Percentiles rank a stretch among this genome's conserved stretches.
Conservation (phyloP, 192 early-diverging fungal species). For the Geosiphon pyriformis region DNA sequence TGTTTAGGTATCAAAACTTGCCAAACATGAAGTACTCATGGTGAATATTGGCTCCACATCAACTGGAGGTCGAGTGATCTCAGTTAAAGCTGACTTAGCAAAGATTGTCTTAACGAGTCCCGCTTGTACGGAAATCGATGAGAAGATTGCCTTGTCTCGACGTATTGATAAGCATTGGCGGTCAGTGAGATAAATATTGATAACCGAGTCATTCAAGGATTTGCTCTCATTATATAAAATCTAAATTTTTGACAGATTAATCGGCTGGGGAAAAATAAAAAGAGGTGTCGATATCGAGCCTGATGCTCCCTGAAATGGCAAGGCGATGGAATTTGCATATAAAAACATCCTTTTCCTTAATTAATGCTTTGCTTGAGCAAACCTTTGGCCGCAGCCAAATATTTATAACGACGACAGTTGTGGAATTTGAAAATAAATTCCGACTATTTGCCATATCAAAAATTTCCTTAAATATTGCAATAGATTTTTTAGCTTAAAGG, state of each 20-base stretch:
- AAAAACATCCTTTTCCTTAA: too few relatives aligned
- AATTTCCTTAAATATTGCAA: too few relatives aligned
- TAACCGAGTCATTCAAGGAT: not conserved
- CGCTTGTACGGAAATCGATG: constrained; percentile 91
- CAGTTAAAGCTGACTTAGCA: constrained; percentile 91
- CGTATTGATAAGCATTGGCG: constrained; percentile 98
- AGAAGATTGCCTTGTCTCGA: constrained; percentile 93
- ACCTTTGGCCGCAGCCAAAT: too few relatives aligned
- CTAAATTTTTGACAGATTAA: constrained; percentile 56
- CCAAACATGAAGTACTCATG: constrained; percentile 90
- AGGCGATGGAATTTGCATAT: too few relatives aligned
- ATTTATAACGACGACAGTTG: too few relatives aligned
- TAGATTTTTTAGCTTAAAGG: too few relatives aligned
- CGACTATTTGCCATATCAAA: too few relatives aligned
- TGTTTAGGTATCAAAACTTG: constrained; percentile 67
- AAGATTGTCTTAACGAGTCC: constrained; percentile 88
- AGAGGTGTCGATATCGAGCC: constrained; percentile 72
- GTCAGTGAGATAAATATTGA: constrained; percentile 37
- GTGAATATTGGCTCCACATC: constrained; percentile 95
- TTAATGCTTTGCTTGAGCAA: too few relatives aligned
- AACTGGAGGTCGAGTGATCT: constrained; percentile 89
- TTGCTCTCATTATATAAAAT: not conserved
- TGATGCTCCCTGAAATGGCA: too few relatives aligned
- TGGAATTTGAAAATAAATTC: too few relatives aligned
- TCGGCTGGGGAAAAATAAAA: constrained; percentile 97